A percentile compares a stretch with the other conserved stretches of the same genome.
phyloP scores from a whole-genome alignment of 371 early-diverging fungal species.

The Vairimorpha necatrix region DNA sequence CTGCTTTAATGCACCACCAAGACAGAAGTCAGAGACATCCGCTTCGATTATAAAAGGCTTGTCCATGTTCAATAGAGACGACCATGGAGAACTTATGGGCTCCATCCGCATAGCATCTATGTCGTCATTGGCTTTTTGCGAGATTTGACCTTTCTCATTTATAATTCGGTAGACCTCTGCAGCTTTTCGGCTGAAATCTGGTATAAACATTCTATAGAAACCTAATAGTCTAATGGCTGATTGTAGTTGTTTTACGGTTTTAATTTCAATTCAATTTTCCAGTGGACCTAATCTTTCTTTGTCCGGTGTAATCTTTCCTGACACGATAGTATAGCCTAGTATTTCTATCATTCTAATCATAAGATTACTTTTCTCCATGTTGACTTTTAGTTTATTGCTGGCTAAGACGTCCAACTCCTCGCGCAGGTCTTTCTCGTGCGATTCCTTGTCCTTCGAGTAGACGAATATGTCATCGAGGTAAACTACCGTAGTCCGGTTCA shows the following conservation, averaged over 20 bases:
- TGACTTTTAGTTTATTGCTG: too few relatives aligned
- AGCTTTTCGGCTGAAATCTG: background rate
- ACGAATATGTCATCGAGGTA: conserved; percentile 8
- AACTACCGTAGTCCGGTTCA: background rate
- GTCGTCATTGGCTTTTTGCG: background rate
- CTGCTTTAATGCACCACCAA: conserved; percentile 21
- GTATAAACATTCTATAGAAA: too few relatives aligned
- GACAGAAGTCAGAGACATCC: conserved; percentile 29
- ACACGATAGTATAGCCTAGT: too few relatives aligned
- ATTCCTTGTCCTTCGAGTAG: background rate
- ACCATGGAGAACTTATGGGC: background rate
- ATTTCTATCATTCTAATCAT: too few relatives aligned
- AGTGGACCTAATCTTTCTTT: too few relatives aligned
- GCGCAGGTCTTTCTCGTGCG: background rate
- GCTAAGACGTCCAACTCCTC: background rate
- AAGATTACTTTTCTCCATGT: conserved; percentile 14
- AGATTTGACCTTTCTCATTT: background rate
- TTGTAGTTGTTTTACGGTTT: background rate
- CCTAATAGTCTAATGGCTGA: too few relatives aligned
- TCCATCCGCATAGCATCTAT: background rate
- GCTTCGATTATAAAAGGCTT: too few relatives aligned
- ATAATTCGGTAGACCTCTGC: background rate
- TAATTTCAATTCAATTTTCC: background rate
- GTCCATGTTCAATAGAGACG: conserved; percentile 4
- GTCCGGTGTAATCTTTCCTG: too few relatives aligned